Base-by-base conservation (phyloP, 2,329 filamentous ascomycete species). In the Cytospora piceae region DNA sequence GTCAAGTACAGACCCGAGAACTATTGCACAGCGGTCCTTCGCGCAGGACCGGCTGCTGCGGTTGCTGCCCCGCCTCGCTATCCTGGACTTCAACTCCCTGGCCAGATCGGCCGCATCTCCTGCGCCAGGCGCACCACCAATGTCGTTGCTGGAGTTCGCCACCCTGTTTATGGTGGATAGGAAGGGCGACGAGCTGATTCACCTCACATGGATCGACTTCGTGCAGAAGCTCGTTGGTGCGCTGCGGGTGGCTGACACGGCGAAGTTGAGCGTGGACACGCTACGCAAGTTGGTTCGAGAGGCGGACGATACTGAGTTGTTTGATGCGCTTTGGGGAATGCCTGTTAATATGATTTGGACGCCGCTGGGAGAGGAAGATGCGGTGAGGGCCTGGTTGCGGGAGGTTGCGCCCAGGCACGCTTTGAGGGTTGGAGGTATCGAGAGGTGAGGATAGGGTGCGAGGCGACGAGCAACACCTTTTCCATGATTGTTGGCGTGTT, bases 1-100 rank as follows among this genome's bases (percentile, higher is more conserved):
- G 20, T 65, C 69, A 0, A 75, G 75, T 37, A 57, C 70, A 1
- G 76, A 79, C 58, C 69, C 74, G 24, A 69, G 61, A 37, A 69
- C 74, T 46, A 54, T 73, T 53, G 63, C 61, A n/a, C 81, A 84
- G 69, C 74, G 79, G 37, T 80, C 80, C 3, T 77, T 85, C 34
- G 81, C 84, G 0, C 84, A 87, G 68, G 82, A 82, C 61, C 81
- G 85, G 17, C 71, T 87, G 9, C 76, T 87, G 1, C 78, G 83
- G 5, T 67, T 86, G 11, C 74, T 87, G 14, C 83, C 83, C 0
- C 80, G 81, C 2, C 78, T 87, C 1, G 79, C 82, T 0, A 75
- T 77, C 2, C 73, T 86, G 31, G 77, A 86, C 71, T 74, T 85
- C 29, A 69, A 68, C 27, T 76, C 76, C 22, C 67, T 85, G 15